Percentiles rank a stretch among this genome's conserved stretches.
These are phyloP conservation scores for Verticillium zaregamsianum DNA, from an alignment of 2,329 filamentous ascomycete species.

Conservation along the genomic window DNA sequence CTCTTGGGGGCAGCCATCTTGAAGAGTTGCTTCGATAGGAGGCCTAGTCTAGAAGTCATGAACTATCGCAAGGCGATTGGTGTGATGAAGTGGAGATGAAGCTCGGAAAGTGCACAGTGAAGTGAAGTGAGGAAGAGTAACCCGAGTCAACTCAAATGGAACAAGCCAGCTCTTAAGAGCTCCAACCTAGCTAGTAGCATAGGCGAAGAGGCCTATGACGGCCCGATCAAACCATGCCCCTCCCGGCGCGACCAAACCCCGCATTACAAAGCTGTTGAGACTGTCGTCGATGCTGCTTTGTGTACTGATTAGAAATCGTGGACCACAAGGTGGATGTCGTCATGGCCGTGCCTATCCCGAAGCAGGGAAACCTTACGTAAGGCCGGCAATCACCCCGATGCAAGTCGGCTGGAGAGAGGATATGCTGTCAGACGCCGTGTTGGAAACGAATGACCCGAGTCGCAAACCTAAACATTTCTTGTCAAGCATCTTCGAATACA, in stretches of 20 bases:
- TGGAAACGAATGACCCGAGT: too few relatives aligned
- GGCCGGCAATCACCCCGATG: background rate
- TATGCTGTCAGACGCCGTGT: too few relatives aligned
- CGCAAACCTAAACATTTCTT: too few relatives aligned
- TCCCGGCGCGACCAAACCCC: background rate
- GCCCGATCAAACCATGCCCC: background rate
- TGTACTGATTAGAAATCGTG: background rate
- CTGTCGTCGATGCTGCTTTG: background rate
- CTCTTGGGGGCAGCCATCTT: constrained; percentile 43
- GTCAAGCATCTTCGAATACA: too few relatives aligned
- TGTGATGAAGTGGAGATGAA: background rate
- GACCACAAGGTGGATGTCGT: background rate
- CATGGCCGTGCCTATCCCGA: background rate
- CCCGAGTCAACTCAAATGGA: background rate
- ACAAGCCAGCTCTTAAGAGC: background rate
- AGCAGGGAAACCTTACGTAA: background rate
- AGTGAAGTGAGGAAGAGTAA: background rate
- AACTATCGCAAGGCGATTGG: background rate
- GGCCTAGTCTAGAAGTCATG: background rate
- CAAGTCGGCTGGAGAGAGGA: background rate
- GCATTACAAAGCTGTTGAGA: background rate
- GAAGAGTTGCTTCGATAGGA: constrained; percentile 10
- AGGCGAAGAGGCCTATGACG: background rate
- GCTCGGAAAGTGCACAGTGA: background rate
- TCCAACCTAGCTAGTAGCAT: background rate